phyloP scores from a whole-genome alignment of 129 eudicot species.

The Solidago caesia region DNA sequence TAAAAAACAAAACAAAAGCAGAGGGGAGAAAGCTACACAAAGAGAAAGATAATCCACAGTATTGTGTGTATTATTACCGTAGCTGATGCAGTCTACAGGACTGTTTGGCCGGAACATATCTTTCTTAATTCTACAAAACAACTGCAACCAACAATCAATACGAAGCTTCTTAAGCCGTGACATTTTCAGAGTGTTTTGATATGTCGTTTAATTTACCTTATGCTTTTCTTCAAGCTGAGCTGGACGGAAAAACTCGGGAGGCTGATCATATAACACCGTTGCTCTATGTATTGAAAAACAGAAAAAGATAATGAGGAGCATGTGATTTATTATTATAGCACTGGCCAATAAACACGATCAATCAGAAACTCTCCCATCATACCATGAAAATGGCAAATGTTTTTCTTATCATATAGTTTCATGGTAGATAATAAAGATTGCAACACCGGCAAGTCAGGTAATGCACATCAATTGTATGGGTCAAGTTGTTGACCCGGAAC shows the following conservation, averaged over 20 bases:
- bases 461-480: not conserved
- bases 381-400: not conserved
- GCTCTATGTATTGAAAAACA: slow-evolving; percentile 48
- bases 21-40: not conserved
- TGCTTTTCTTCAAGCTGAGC: slow-evolving; percentile 83
- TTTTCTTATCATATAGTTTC: not conserved
- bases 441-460: not conserved
- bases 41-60: not conserved
- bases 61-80: slow-evolving; percentile 45
- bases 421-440: not conserved
- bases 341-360: not conserved
- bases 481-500: not conserved
- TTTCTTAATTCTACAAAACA: slow-evolving; percentile 72
- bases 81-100: slow-evolving; percentile 71
- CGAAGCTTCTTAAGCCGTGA: slow-evolving; percentile 14
- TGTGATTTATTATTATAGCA: not conserved
- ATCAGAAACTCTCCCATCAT: not conserved
- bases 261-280: slow-evolving; percentile 92
- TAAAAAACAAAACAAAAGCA: not conserved
- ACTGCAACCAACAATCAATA: slow-evolving; percentile 47
- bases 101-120: slow-evolving; percentile 47
- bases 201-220: slow-evolving; percentile 42
- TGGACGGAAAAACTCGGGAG: slow-evolving; percentile 93
- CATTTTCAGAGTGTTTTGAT: slow-evolving; percentile 3
- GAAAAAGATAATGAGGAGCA: not conserved